A percentile compares a stretch with the other conserved stretches of the same genome.
Evolutionary conservation across 352 stramenopile species (phyloP).

Genomic region (Pythium sukuiense): DNA sequence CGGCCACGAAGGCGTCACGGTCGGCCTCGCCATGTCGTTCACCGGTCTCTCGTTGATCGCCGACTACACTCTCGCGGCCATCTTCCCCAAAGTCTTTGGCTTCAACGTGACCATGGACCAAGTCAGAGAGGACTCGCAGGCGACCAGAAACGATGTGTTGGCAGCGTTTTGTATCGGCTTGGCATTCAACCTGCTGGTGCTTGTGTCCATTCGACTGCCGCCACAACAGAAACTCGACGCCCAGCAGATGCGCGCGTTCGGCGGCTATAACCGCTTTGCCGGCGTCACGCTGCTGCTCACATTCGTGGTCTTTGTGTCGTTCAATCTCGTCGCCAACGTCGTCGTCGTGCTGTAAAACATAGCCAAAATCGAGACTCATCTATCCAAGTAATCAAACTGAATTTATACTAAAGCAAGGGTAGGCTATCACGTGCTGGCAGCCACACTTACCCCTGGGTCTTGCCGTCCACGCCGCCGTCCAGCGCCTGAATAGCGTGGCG

Average conservation of each 20-base stretch:
- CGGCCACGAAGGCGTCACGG: slow-evolving; percentile 7
- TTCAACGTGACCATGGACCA: neutral
- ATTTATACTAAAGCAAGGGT: no score
- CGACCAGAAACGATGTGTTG: neutral
- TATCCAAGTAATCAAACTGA: neutral
- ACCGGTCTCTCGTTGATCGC: neutral
- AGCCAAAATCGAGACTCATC: no score
- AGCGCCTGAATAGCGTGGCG: slow-evolving; percentile 18
- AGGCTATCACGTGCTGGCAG: no score
- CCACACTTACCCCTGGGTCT: neutral
- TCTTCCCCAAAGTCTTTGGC: neutral
- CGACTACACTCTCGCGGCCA: neutral
- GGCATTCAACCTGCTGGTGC: neutral
- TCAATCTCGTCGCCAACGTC: neutral
- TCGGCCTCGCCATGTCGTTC: neutral
- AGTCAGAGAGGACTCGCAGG: neutral
- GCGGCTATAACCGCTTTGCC: slow-evolving; percentile 23
- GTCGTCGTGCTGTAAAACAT: neutral
- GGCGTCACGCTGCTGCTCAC: neutral
- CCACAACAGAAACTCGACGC: slow-evolving; percentile 29
- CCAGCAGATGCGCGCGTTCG: slow-evolving; percentile 33
- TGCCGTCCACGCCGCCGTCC: slow-evolving; percentile 16
- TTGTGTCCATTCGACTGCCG: neutral
- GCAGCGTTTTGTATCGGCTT: neutral
- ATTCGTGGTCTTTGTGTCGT: neutral